Base-by-base conservation (phyloP, 306 rosid genomes). In the Begonia fuchsioides region DNA sequence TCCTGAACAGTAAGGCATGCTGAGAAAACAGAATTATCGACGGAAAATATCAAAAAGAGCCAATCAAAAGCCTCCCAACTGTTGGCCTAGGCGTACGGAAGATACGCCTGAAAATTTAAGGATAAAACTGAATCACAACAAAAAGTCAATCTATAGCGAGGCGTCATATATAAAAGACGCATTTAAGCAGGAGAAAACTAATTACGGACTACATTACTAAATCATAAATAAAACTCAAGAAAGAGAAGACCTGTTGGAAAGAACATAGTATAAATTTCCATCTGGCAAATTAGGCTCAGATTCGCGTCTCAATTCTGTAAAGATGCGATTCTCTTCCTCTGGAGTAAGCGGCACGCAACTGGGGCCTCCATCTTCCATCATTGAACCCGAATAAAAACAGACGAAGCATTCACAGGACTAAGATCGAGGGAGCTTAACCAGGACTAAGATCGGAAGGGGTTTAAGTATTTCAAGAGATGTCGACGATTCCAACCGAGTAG, bases 281-380 rank as follows among this genome's bases (percentile, higher is more conserved):
- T 92, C 86, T 75, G 64, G 77, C 63, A 92, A 79, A 77, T 75
- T 77, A 54, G 79, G 71, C 62, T 92, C 96, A 6, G 96, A 82
- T 63, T 73, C 66, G 19, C 63, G 58, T 32, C 59, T 39, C 70
- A 86, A 71, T 20, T 86, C 86, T 5, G 74, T 51, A 15, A 92
- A 39, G 78, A 75, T 86, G 75, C 76, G 77, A 38, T 73, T 77
- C 72, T 92, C 98, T 43, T 79, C 93, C 72, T 82, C 94, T 8
- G 93, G 88, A 1, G 87, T 66, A 47, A 67, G 68, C 40, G 92
- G 96, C 1, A 82, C 49, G 68, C 83, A 85, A 48, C 83, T 81
- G 38, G 55, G 63, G 13, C 70, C 68, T 13, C 68, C 87, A 61
- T 73, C 81, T 39, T 79, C 94, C 77, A 73, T 67, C 69, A 75